Evolutionary conservation across 495 filamentous ascomycete species (phyloP).

Genomic region (Talaromyces thailandensis): DNA sequence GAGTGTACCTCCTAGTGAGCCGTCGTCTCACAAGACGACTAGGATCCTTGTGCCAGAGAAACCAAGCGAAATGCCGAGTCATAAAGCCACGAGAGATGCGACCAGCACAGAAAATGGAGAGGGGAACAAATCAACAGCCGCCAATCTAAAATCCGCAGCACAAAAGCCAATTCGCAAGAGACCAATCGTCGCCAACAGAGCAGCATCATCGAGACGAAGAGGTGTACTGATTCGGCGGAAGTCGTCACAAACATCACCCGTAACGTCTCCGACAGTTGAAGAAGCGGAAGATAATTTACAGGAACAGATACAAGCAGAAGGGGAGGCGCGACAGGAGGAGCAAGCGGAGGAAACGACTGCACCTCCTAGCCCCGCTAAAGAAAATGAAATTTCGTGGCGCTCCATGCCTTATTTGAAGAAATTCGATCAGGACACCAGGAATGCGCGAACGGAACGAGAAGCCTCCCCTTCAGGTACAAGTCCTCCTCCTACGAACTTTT

Average conservation of each 20-base stretch:
- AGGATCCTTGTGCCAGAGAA: constrained; percentile 10
- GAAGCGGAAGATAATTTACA: neutral
- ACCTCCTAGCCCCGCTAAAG: neutral
- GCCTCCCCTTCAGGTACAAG: neutral
- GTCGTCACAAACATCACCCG: constrained; percentile 24
- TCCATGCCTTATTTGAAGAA: constrained; percentile 2
- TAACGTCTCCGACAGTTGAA: constrained; percentile 1
- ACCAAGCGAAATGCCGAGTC: neutral
- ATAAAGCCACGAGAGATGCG: neutral
- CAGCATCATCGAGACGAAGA: constrained; percentile 26
- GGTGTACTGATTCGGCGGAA: constrained; percentile 34
- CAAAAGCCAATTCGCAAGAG: constrained; percentile 20
- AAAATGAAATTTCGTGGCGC: neutral
- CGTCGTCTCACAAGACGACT: constrained; percentile 21
- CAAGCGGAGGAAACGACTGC: neutral
- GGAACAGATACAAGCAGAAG: neutral
- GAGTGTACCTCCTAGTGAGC: constrained; percentile 10
- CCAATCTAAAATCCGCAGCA: neutral
- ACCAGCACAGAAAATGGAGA: neutral
- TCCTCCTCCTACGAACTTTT: constrained; percentile 7
- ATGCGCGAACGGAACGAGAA: neutral
- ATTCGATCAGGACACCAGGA: neutral
- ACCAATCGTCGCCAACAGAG: constrained; percentile 21
- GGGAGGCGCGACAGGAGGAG: neutral
- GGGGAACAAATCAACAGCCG: neutral